Evolutionary conservation across 2,329 filamentous ascomycete genomes (phyloP), one percentile per base, ranked within the genome.

Genomic region (Botrytis medusae): DNA sequence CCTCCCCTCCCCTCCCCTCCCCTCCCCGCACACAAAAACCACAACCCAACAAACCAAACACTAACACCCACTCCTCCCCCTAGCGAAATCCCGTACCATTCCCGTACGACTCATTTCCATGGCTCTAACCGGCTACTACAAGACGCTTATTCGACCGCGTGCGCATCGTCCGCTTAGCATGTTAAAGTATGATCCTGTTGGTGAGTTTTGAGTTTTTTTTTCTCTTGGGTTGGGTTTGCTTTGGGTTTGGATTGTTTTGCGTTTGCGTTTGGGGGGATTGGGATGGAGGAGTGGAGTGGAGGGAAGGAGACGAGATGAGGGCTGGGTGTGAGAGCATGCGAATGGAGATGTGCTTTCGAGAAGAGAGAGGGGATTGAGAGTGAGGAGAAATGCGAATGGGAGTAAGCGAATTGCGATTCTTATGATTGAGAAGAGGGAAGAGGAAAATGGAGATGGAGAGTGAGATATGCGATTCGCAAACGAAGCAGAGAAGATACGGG

Each of bases 51-150:
- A 46, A 51, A 4, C 5, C 10, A 54, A 4, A 51, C n/a, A 51
- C 48, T 51, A 51, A 51, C 25, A n/a, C 12, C 4, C 10, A 1
- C n/a, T 12, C 4, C 22, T 25, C 16, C 5, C 34, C 18, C 61
- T 72, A 82, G 81, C 72, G 42, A 98, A 98, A 87, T 93, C 95
- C 81, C 94, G 97, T 83, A 92, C 95, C 78, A 91, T 99, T 82
- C 89, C 93, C 82, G 95, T 98, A 83, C 95, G 96, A 82, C 92
- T 99, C 78, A 87, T 99, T 83, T 97, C 94, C 76, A 99, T 99
- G 96, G 96, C 96, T 82, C 92, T 97, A 92, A 99, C 96, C 40
- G 96, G 96, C 81, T 99, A 94, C 88, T 99, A 95, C 87, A 95
- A 95, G 84, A 97, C 94, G 71, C 90, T 97, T 83, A 88, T 92